These are phyloP conservation scores for Flammula alnicola DNA, from an alignment of 1,284 basidiomycete genomes.

Conservation along the genomic window DNA sequence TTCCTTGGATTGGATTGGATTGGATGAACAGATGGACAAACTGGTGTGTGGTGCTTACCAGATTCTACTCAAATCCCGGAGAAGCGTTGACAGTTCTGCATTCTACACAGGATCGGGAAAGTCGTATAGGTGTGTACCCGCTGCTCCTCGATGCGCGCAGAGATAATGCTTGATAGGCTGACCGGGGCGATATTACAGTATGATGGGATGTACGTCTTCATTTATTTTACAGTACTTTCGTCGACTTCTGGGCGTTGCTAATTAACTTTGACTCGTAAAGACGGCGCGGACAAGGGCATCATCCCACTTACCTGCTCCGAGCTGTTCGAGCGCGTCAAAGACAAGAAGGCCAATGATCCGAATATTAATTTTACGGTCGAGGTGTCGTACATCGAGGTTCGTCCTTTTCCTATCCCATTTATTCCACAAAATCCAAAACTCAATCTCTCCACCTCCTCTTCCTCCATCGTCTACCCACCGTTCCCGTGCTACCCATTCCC, in stretches of 20 bases:
- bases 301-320: conserved; percentile 96
- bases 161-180: too few relatives aligned
- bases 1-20: too few relatives aligned
- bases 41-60: conserved; percentile 58
- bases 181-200: too few relatives aligned
- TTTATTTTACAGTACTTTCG: too few relatives aligned
- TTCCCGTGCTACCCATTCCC: too few relatives aligned
- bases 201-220: conserved; percentile 97
- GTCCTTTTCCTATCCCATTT: too few relatives aligned
- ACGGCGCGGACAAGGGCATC: conserved; percentile 96
- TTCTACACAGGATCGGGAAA: conserved; percentile 82
- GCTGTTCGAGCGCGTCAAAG: conserved; percentile 83
- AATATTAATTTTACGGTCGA: conserved; percentile 88
- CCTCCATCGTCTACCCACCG: too few relatives aligned
- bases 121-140: conserved; percentile 76
- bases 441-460: too few relatives aligned
- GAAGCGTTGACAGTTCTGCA: conserved; percentile 14
- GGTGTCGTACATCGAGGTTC: conserved; percentile 98
- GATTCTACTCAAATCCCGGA: too few relatives aligned
- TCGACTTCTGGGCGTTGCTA: conserved; percentile 1
- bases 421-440: too few relatives aligned
- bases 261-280: conserved; percentile 45
- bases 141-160: too few relatives aligned
- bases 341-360: conserved; percentile 68
- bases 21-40: conserved; percentile 88